Percentiles rank a stretch among this genome's conserved stretches.
Evolutionary conservation across 2,329 filamentous ascomycete species (phyloP).

Genomic region (Colletotrichum chrysophilum): DNA sequence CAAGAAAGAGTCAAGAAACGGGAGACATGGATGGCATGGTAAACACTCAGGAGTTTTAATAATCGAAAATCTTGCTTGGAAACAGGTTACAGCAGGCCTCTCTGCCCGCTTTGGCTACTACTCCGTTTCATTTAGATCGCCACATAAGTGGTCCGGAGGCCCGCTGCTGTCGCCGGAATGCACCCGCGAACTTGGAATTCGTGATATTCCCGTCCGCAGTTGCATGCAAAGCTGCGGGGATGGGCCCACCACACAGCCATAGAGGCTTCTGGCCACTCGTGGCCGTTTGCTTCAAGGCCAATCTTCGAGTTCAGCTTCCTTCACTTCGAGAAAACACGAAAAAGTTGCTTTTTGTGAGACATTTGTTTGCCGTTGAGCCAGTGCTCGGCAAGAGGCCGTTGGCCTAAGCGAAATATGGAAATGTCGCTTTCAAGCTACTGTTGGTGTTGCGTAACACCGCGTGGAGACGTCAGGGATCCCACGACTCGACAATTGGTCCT

Average conservation of each 20-base stretch:
- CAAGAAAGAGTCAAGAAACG: neutral
- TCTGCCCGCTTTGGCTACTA: neutral
- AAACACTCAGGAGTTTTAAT: slow-evolving; percentile 4
- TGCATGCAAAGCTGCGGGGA: neutral
- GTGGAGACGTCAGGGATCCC: neutral
- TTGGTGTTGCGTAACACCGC: neutral
- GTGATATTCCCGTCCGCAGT: neutral
- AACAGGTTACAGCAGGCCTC: neutral
- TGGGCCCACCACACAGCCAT: neutral
- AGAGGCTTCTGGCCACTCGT: neutral
- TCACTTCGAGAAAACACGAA: neutral
- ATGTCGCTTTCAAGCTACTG: neutral
- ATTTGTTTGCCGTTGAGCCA: neutral
- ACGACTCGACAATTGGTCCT: neutral
- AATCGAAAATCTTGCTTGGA: neutral
- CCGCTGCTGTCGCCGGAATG: neutral
- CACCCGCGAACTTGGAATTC: neutral
- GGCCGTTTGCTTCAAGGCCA: neutral
- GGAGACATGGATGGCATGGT: neutral
- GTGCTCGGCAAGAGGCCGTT: neutral
- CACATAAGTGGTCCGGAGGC: neutral
- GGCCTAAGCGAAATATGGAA: neutral
- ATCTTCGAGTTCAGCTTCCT: neutral
- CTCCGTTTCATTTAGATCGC: neutral
- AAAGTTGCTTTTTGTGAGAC: neutral